Base-by-base conservation (phyloP, 306 rosid genomes). In the Pterocarpus macrocarpus region DNA sequence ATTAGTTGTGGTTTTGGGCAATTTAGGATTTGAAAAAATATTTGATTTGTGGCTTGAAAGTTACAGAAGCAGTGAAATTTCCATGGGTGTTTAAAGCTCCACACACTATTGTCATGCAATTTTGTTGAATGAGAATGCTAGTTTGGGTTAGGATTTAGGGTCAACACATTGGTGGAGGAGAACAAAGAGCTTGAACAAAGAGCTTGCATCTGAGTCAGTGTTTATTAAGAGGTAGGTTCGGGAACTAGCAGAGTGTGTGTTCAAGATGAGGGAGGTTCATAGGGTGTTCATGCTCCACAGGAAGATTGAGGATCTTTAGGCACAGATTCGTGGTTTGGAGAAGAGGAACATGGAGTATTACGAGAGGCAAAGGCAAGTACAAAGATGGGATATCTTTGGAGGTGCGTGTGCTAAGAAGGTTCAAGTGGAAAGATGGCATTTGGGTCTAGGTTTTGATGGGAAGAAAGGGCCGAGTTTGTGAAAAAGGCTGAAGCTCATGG, bases 231-330 rank as follows among this genome's bases (percentile, higher is more conserved):
- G 91, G 45, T 90, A 90, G 73, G 98, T 94, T 0, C 89, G 97
- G 2, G 99, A 95, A 81, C 72, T 95, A 7, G 98, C 98, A 0
- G 85, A 91, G 55, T 93, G 94, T 69, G 85, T 95, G 88, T 80
- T 95, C 70, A 90, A 87, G 83, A 88, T 88, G 93, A 86, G 97
- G 61, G 97, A 95, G 81, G 97, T 91, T 73, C 97, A 90, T 53
- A 88, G 93, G 71, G 99, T 92, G 30, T 90, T 73, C 82, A 55
- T 92, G 87, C 91, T 96, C 1, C 91, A 91, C 70, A 79, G 84
- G 71, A 93, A 91, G 44, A 92, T 96, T 22, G 97, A 93, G 78
- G 97, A 93, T 81, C 96, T 96, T 55, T 97, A 96, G 72, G 90
- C 87, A 0, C 98, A 96, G 85, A 90, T 96, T 28, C 82, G 86